Conservation (phyloP, 2,329 filamentous ascomycete genomes). For the Colletotrichum kahawae region DNA sequence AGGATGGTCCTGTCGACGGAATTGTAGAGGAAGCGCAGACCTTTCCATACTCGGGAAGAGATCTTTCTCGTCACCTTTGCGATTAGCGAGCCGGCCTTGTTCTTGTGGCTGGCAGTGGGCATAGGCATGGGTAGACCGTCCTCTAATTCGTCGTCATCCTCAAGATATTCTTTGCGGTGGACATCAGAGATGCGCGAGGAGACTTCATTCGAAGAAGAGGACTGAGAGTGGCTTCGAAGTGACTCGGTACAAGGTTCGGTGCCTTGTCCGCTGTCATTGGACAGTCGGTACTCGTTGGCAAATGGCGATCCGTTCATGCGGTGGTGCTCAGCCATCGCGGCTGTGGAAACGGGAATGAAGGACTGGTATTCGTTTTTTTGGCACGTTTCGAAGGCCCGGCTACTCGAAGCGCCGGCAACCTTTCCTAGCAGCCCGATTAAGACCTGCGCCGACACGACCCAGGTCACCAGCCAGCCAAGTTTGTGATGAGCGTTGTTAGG, state of each 20-base stretch:
- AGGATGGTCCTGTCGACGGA: conserved; percentile 79
- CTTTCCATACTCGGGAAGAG: conserved; percentile 60
- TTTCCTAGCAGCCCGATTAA: conserved; percentile 69
- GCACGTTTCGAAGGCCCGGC: background rate
- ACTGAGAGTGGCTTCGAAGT: conserved; percentile 67
- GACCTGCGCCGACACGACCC: conserved; percentile 73
- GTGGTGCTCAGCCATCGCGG: conserved; percentile 58
- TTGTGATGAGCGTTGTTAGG: conserved; percentile 87
- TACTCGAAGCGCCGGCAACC: conserved; percentile 48
- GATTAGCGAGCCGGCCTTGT: conserved; percentile 48
- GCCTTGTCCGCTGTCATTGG: conserved; percentile 76
- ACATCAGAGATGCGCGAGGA: conserved; percentile 6
- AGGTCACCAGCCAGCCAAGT: conserved; percentile 83
- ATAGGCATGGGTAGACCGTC: conserved; percentile 45
- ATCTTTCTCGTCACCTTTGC: conserved; percentile 59
- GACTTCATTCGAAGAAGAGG: conserved; percentile 59
- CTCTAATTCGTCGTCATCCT: conserved; percentile 48
- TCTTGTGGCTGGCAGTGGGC: conserved; percentile 38
- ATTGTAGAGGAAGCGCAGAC: conserved; percentile 66
- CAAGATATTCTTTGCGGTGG: conserved; percentile 50
- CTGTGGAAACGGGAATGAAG: conserved; percentile 67
- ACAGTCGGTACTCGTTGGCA: conserved; percentile 56
- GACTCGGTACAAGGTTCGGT: conserved; percentile 74
- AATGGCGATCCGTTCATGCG: conserved; percentile 31
- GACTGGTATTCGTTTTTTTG: conserved; percentile 53